Evolutionary conservation across 225 moss, liverwort and hornwort genomes (phyloP).

Genomic region (Bryum argenteum): DNA sequence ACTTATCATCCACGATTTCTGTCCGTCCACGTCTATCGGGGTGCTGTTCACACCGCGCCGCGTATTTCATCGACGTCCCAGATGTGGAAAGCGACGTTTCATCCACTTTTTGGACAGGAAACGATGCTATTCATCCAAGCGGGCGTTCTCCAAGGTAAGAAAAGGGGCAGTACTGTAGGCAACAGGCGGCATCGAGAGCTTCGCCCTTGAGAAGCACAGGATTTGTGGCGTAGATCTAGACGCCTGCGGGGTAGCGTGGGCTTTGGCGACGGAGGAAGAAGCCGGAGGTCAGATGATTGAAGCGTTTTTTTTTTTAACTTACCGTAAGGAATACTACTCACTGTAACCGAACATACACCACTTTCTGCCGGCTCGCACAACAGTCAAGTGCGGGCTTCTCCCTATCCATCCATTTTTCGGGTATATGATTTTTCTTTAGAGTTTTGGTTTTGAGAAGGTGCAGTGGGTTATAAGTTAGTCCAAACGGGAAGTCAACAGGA

Average conservation of each 20-base stretch:
- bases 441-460: slow-evolving; percentile 17
- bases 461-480: slow-evolving; percentile 22
- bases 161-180: slow-evolving; percentile 14
- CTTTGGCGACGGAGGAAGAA: slow-evolving; percentile 1
- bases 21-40: not conserved
- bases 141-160: slow-evolving; percentile 15
- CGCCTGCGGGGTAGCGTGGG: slow-evolving; percentile 8
- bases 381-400: not conserved
- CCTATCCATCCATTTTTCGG: slow-evolving; percentile 30
- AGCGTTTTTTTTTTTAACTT: slow-evolving; percentile 21
- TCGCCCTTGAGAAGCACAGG: slow-evolving; percentile 1
- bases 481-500: slow-evolving; percentile 38
- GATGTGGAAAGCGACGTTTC: not conserved
- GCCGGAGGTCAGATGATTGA: not conserved
- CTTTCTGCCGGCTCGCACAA: slow-evolving; percentile 6
- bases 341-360: slow-evolving; percentile 17
- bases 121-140: not conserved
- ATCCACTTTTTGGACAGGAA: not conserved
- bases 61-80: not conserved
- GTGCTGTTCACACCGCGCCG: not conserved
- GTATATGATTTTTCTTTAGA: slow-evolving; percentile 21
- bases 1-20: not conserved
- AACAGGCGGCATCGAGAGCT: slow-evolving; percentile 26
- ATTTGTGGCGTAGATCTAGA: slow-evolving; percentile 42
- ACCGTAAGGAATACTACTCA: slow-evolving; percentile 19